These are phyloP conservation scores for Pleoardoris graminearum DNA, from an alignment of 2,329 filamentous ascomycete genomes.

Conservation along the genomic window DNA sequence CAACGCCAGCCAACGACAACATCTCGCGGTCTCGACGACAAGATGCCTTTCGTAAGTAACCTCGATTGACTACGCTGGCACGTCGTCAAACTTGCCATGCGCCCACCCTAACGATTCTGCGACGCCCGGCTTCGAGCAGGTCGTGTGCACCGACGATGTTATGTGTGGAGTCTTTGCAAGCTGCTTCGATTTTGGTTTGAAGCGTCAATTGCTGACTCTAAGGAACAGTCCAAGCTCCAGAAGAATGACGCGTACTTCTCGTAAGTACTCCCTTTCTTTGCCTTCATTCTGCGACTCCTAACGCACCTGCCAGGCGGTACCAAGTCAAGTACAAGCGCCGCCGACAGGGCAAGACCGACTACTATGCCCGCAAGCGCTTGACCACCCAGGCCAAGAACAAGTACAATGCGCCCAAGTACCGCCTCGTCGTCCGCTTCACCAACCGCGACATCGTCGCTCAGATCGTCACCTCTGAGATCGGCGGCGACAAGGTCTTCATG, in stretches of 20 bases:
- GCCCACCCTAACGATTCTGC: background rate
- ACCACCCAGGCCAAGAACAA: constrained; percentile 99
- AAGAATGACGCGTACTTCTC: constrained; percentile 99
- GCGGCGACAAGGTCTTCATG: constrained; percentile 92
- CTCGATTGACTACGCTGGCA: constrained; percentile 20
- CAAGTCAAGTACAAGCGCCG: constrained; percentile 99
- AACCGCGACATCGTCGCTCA: constrained; percentile 99
- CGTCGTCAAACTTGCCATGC: constrained; percentile 6
- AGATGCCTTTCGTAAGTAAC: constrained; percentile 55
- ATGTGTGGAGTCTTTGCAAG: constrained; percentile 64
- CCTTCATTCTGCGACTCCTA: constrained; percentile 4
- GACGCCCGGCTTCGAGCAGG: background rate
- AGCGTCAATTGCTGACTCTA: constrained; percentile 99
- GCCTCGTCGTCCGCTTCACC: constrained; percentile 98
- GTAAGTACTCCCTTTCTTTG: constrained; percentile 58
- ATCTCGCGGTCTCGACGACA: constrained; percentile 32
- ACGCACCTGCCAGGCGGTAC: constrained; percentile 70
- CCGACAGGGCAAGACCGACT: constrained; percentile 97
- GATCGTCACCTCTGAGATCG: constrained; percentile 95
- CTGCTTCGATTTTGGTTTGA: constrained; percentile 92
- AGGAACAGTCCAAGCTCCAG: constrained; percentile 83
- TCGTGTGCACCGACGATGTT: constrained; percentile 19
- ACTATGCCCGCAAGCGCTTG: constrained; percentile 99
- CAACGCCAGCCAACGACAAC: constrained; percentile 29
- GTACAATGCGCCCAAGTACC: constrained; percentile 99